Evolutionary conservation across 2,329 filamentous ascomycete species (phyloP).

Genomic region (Rhinocladiella mackenziei): DNA sequence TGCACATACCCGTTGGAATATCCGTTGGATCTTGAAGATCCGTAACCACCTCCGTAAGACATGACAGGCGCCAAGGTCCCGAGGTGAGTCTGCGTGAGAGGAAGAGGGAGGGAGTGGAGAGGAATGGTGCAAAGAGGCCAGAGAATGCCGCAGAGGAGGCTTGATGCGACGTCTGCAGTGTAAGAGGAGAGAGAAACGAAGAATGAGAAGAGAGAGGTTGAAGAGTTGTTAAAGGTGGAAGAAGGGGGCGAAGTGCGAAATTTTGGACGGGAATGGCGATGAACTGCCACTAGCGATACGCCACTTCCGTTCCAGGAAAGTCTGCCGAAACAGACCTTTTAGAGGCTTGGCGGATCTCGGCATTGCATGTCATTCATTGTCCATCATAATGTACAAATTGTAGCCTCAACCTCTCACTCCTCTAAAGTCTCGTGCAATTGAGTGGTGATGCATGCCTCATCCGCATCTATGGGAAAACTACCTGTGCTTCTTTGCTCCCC

Average conservation of each 20-base stretch:
- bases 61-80: slow-evolving; percentile 49
- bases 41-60: slow-evolving; percentile 60
- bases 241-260: slow-evolving; percentile 19
- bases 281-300: slow-evolving; percentile 8
- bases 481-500: no score
- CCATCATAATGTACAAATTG: no score
- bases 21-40: slow-evolving; percentile 46
- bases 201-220: slow-evolving; percentile 8
- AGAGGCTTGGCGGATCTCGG: slow-evolving; percentile 2
- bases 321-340: slow-evolving; percentile 11
- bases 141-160: slow-evolving; percentile 8
- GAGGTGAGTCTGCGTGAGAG: slow-evolving; percentile 1
- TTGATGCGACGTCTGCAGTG: slow-evolving; percentile 24
- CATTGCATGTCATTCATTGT: no score
- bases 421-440: no score
- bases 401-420: no score
- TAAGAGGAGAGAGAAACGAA: slow-evolving; percentile 26
- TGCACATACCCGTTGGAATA: slow-evolving; percentile 26
- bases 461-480: no score
- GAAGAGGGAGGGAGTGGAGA: slow-evolving; percentile 9
- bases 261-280: slow-evolving; percentile 12
- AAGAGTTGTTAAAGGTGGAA: slow-evolving; percentile 6
- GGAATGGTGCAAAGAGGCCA: slow-evolving; percentile 10
- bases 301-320: background rate
- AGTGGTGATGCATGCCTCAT: no score